phyloP scores from a whole-genome alignment of 306 rosid species.

The Amphicarpaea edgeworthii region DNA sequence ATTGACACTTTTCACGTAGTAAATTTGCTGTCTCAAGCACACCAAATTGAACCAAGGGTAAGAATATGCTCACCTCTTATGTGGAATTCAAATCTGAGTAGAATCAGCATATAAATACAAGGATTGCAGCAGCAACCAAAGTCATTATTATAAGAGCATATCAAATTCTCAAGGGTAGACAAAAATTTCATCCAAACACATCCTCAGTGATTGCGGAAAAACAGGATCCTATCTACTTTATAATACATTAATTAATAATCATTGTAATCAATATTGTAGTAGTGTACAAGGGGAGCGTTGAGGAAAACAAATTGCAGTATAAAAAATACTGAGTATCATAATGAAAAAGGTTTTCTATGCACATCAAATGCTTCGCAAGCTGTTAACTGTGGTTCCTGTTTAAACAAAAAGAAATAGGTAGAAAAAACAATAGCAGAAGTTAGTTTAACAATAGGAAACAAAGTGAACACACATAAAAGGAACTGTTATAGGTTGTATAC shows the following conservation, averaged over 20 bases:
- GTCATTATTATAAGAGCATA: conserved; percentile 1
- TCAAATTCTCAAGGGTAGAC: not conserved
- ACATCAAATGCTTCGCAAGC: conserved; percentile 82
- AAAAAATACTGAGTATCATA: conserved; percentile 53
- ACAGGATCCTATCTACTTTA: conserved; percentile 9
- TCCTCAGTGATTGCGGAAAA: conserved; percentile 3
- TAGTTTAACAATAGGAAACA: conserved; percentile 28
- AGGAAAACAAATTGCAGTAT: conserved; percentile 7
- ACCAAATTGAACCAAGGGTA: no score
- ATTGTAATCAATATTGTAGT: conserved; percentile 17
- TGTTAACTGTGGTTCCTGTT: conserved; percentile 97
- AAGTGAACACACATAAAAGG: not conserved
- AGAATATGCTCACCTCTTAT: no score
- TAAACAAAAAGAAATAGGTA: conserved; percentile 40
- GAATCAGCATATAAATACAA: not conserved
- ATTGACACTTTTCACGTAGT: no score
- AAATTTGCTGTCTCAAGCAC: no score
- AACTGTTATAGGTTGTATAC: not conserved
- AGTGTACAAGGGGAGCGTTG: conserved; percentile 24
- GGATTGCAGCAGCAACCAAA: not conserved
- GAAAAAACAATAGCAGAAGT: conserved; percentile 40
- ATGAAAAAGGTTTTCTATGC: conserved; percentile 73
- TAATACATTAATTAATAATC: conserved; percentile 35
- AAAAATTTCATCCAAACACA: conserved; percentile 20
- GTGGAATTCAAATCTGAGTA: not conserved